Evolutionary conservation across 352 stramenopile genomes (phyloP).

Genomic region (Elongisporangium prolatum): DNA sequence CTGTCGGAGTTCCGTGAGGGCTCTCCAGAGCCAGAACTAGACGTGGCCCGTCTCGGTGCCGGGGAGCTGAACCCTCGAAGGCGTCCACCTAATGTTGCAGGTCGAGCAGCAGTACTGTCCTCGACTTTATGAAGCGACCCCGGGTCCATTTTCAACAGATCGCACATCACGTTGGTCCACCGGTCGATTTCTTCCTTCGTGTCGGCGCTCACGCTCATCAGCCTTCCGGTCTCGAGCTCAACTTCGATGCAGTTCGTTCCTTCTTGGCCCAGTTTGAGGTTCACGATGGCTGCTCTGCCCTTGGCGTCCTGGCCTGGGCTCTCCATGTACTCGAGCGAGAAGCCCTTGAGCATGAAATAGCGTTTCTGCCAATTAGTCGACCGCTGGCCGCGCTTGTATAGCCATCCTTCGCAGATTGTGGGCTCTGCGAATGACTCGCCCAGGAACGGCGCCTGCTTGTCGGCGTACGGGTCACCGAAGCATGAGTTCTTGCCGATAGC

Average conservation of each 20-base stretch:
- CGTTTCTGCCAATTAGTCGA: slow-evolving; percentile 62
- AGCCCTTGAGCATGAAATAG: slow-evolving; percentile 70
- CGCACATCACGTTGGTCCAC: slow-evolving; percentile 59
- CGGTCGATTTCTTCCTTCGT: slow-evolving; percentile 45
- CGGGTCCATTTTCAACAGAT: slow-evolving; percentile 42
- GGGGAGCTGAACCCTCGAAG: not conserved
- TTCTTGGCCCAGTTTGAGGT: slow-evolving; percentile 47
- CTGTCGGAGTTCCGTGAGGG: not conserved
- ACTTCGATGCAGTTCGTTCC: slow-evolving; percentile 53
- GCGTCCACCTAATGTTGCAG: not conserved
- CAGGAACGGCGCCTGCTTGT: slow-evolving; percentile 56
- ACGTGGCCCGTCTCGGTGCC: not conserved
- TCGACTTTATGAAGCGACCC: not conserved
- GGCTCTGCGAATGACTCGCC: slow-evolving; percentile 47
- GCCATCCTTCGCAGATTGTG: slow-evolving; percentile 62
- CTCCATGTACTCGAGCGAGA: slow-evolving; percentile 59
- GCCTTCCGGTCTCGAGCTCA: slow-evolving; percentile 54
- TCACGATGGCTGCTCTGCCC: slow-evolving; percentile 53
- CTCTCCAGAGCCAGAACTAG: not conserved
- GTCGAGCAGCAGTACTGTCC: slow-evolving; percentile 2
- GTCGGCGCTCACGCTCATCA: slow-evolving; percentile 62
- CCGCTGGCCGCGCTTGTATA: slow-evolving; percentile 61
- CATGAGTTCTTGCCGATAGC: slow-evolving; percentile 46
- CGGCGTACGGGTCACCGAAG: slow-evolving; percentile 59
- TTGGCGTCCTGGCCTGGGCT: slow-evolving; percentile 54